phyloP scores from a whole-genome alignment of 2,329 filamentous ascomycete species.

The Berkeleyomyces rouxiae region DNA sequence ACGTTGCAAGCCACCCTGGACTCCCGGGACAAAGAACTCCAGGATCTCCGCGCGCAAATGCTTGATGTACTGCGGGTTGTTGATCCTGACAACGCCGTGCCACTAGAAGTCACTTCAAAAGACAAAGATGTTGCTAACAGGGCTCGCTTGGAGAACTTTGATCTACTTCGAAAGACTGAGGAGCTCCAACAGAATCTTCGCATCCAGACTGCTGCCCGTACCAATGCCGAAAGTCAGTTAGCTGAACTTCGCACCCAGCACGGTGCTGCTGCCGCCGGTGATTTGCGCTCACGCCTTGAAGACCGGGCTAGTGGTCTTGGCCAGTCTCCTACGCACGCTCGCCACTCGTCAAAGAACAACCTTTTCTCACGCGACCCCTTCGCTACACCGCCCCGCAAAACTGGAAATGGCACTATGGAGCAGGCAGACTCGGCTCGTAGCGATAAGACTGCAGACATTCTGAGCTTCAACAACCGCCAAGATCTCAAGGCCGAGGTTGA shows the following conservation, averaged over 20 bases:
- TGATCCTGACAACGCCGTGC: slow-evolving; percentile 53
- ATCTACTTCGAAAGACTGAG: slow-evolving; percentile 74
- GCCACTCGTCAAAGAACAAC: slow-evolving; percentile 41
- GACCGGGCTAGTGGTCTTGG: slow-evolving; percentile 68
- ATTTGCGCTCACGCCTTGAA: slow-evolving; percentile 51
- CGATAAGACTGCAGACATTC: slow-evolving; percentile 61
- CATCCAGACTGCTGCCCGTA: slow-evolving; percentile 63
- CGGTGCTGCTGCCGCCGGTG: slow-evolving; percentile 17
- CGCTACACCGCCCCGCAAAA: slow-evolving; percentile 25
- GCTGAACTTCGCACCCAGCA: slow-evolving; percentile 49
- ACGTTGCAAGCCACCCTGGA: slow-evolving; percentile 68
- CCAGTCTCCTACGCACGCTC: slow-evolving; percentile 52
- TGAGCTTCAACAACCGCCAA: slow-evolving; percentile 74
- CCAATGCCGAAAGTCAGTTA: slow-evolving; percentile 69
- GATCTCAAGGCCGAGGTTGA: slow-evolving; percentile 83
- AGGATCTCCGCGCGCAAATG: slow-evolving; percentile 64
- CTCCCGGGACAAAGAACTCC: slow-evolving; percentile 61
- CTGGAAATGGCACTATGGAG: slow-evolving; percentile 38
- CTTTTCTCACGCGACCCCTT: not conserved
- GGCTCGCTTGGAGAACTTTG: slow-evolving; percentile 57
- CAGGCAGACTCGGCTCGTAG: slow-evolving; percentile 61
- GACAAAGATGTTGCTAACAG: slow-evolving; percentile 37
- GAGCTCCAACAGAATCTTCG: slow-evolving; percentile 76
- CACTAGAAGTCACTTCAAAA: slow-evolving; percentile 36
- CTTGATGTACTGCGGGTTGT: slow-evolving; percentile 73